Evolutionary conservation across 192 early-diverging fungal species (phyloP).

Genomic region (Gryganskiella cystojenkinii): DNA sequence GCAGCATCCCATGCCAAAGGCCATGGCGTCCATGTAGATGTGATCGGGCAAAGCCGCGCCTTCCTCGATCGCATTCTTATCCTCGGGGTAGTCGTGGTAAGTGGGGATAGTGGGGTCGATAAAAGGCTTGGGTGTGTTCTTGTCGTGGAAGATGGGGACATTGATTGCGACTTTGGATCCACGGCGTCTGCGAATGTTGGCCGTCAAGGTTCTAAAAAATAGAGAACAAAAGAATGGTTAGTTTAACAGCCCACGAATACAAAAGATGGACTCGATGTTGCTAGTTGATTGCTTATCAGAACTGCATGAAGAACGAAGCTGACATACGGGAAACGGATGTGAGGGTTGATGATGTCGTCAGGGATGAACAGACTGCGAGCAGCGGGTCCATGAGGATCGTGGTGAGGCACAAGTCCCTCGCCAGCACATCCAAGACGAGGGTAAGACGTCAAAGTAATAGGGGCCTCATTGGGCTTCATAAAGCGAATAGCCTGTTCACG

Average conservation of each 20-base stretch:
- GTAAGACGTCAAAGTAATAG: conserved; percentile 88
- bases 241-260: not conserved
- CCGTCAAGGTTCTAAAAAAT: conserved; percentile 78
- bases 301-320: not conserved
- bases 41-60: conserved; percentile 86
- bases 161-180: conserved; percentile 97
- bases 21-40: conserved; percentile 99
- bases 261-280: not conserved
- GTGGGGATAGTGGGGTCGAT: conserved; percentile 76
- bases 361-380: conserved; percentile 92
- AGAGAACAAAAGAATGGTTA: not conserved
- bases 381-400: conserved; percentile 73
- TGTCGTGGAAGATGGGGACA: conserved; percentile 94
- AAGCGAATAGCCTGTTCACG: conserved; percentile 72
- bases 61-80: conserved; percentile 75
- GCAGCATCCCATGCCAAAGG: conserved; percentile 98
- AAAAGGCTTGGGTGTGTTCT: conserved; percentile 90
- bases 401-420: conserved; percentile 75
- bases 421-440: conserved; percentile 89
- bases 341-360: conserved; percentile 93
- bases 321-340: conserved; percentile 88
- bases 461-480: conserved; percentile 77
- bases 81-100: conserved; percentile 71
- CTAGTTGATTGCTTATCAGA: not conserved
- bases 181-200: conserved; percentile 93